Evolutionary conservation across 2,329 filamentous ascomycete genomes (phyloP), one percentile per base, ranked within the genome.

Genomic region (Paracamarosporium sp.): DNA sequence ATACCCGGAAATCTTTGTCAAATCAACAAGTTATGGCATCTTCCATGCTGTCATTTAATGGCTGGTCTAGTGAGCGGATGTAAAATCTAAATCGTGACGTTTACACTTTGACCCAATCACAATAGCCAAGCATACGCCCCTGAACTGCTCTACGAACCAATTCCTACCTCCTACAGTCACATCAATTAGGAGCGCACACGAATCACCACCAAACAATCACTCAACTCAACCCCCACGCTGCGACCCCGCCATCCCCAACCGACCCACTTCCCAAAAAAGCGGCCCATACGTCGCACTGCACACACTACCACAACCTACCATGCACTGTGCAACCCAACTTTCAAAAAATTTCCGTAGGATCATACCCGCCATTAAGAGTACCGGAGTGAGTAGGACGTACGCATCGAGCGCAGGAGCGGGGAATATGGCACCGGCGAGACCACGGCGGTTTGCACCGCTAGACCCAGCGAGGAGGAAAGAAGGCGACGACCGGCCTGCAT

Each of bases 401-500:
- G n/a, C 15, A 12, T 27, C 41, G 17, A 15, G 3, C 3, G 7
- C 25, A 15, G 27, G 20, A 27, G 13, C 15, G n/a, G 46, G 20
- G 17, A 50, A n/a, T 11, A 50, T 50, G 46, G 9, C 46, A 28
- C 46, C 46, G n/a, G n/a, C n/a, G n/a, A n/a, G n/a, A n/a, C n/a
- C n/a, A 30, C 76, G 82, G 57, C 78, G 75, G 35, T 86, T 86
- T 61, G 82, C 83, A 5, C 83, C 84, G 12, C 70, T 86, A 53
- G 72, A 78, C 56, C 71, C 78, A 5, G 65, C 65, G 20, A 64
- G 67, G 58, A 53, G 50, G 44, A 57, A 52, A 20, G 60, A 66
- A 20, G 63, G 72, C 51, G 60, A 76, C 58, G 76, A 71, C 46
- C 76, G 76, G 17, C 81, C 83, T 40, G 68, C 67, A 28, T 68